Percentiles rank a stretch among this genome's conserved stretches.
Evolutionary conservation across 2,329 filamentous ascomycete species (phyloP).

Genomic region (Aspergillus cejpii): DNA sequence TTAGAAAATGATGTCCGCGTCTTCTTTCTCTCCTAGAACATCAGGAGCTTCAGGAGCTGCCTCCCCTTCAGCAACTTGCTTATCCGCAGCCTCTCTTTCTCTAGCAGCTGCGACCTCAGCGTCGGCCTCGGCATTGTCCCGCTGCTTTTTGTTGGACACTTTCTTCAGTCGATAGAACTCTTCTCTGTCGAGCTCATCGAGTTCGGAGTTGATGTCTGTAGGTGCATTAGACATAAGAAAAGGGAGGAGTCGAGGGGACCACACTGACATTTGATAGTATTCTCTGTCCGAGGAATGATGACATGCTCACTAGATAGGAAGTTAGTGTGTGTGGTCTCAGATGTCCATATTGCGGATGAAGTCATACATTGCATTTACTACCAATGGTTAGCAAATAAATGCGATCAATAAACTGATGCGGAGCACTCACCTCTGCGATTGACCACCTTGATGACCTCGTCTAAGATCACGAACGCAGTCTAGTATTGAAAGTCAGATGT

Average conservation of each 20-base stretch:
- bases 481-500: slow-evolving; percentile 25
- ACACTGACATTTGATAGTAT: slow-evolving; percentile 87
- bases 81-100: slow-evolving; percentile 34
- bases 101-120: slow-evolving; percentile 61
- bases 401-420: background rate
- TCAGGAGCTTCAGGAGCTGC: slow-evolving; percentile 49
- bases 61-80: slow-evolving; percentile 50
- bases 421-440: slow-evolving; percentile 73
- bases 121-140: slow-evolving; percentile 64
- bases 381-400: slow-evolving; percentile 19
- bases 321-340: slow-evolving; percentile 12
- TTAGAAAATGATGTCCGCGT: slow-evolving; percentile 81
- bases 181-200: slow-evolving; percentile 94
- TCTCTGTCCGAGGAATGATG: slow-evolving; percentile 95
- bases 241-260: background rate
- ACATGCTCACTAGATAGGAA: slow-evolving; percentile 46
- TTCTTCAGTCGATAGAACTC: slow-evolving; percentile 98
- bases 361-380: slow-evolving; percentile 84
- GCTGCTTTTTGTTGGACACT: slow-evolving; percentile 76
- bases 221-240: slow-evolving; percentile 3
- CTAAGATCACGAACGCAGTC: slow-evolving; percentile 95
- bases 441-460: slow-evolving; percentile 98
- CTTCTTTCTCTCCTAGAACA: slow-evolving; percentile 67
- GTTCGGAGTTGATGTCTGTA: slow-evolving; percentile 91
- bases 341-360: background rate